Percentiles rank a stretch among this genome's conserved stretches.
These are phyloP conservation scores for Scheffersomyces segobiensis DNA, from an alignment of 1,139 yeast species.

Conservation along the genomic window DNA sequence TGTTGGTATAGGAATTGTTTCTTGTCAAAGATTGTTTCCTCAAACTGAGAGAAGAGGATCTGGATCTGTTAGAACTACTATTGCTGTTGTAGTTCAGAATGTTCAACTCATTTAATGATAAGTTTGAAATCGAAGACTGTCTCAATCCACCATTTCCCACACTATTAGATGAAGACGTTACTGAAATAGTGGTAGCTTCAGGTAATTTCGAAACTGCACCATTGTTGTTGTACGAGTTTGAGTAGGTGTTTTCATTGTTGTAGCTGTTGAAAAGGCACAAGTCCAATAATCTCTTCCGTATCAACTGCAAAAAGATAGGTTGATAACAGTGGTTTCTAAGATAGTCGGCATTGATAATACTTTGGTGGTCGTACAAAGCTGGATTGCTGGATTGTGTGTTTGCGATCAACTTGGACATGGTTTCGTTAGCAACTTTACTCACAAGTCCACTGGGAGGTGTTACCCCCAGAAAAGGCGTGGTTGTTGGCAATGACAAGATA, in stretches of 20 bases:
- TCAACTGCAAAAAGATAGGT: constrained; percentile 45
- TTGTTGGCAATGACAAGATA: constrained; percentile 43
- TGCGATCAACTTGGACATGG: constrained; percentile 30
- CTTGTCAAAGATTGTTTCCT: constrained; percentile 49
- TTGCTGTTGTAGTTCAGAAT: constrained; percentile 29
- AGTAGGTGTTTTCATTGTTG: neutral
- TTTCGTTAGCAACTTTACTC: constrained; percentile 45
- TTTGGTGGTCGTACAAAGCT: constrained; percentile 35
- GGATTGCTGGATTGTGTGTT: constrained; percentile 17
- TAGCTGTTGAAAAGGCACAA: constrained; percentile 29
- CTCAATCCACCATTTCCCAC: constrained; percentile 15
- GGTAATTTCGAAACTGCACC: constrained; percentile 19
- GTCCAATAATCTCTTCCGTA: constrained; percentile 44
- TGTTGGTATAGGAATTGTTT: constrained; percentile 38
- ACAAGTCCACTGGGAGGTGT: constrained; percentile 49
- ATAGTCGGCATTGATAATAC: constrained; percentile 33
- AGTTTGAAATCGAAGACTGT: constrained; percentile 43
- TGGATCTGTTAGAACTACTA: constrained; percentile 16
- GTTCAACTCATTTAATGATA: constrained; percentile 44
- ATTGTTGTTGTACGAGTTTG: constrained; percentile 1
- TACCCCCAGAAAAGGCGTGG: constrained; percentile 46
- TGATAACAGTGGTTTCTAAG: constrained; percentile 35
- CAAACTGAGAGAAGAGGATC: constrained; percentile 31
- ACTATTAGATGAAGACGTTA: constrained; percentile 14
- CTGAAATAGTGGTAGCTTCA: constrained; percentile 26